phyloP scores from a whole-genome alignment of 2,329 filamentous ascomycete species.

The Colletotrichum sp. region DNA sequence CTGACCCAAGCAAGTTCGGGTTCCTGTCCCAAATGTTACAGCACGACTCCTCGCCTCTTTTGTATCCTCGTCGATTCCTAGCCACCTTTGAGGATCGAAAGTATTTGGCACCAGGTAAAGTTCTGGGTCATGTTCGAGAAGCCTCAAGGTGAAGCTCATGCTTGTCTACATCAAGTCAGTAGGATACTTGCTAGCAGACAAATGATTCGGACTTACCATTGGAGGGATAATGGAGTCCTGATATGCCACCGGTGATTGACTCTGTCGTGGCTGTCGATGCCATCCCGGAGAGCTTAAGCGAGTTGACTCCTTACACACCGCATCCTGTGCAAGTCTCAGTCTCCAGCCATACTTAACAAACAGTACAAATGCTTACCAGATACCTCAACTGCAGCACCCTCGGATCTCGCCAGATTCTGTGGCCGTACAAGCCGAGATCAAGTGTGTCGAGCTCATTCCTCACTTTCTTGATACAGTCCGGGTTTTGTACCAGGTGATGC shows the following conservation, averaged over 20 bases:
- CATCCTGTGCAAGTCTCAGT: slow-evolving; percentile 9
- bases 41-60: background rate
- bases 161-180: slow-evolving; percentile 1
- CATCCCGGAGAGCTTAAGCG: slow-evolving; percentile 21
- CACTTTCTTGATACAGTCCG: slow-evolving; percentile 5
- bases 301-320: slow-evolving; percentile 22
- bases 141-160: slow-evolving; percentile 19
- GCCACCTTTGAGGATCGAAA: slow-evolving; percentile 23
- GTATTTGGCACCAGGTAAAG: slow-evolving; percentile 11
- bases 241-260: background rate
- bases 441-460: slow-evolving; percentile 19
- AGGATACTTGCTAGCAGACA: too few species aligned
- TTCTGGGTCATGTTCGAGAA: slow-evolving; percentile 16
- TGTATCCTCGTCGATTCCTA: background rate
- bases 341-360: fast-evolving
- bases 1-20: slow-evolving; percentile 23
- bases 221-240: slow-evolving; percentile 4
- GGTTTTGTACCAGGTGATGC: slow-evolving; percentile 15
- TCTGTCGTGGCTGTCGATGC: slow-evolving; percentile 23
- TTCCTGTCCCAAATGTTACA: slow-evolving; percentile 20
- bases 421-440: slow-evolving; percentile 3
- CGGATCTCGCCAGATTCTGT: slow-evolving; percentile 19
- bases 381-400: slow-evolving; percentile 5
- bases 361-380: background rate
- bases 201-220: background rate